phyloP scores from a whole-genome alignment of 1,284 basidiomycete species.

The Ganoderma meredithae region DNA sequence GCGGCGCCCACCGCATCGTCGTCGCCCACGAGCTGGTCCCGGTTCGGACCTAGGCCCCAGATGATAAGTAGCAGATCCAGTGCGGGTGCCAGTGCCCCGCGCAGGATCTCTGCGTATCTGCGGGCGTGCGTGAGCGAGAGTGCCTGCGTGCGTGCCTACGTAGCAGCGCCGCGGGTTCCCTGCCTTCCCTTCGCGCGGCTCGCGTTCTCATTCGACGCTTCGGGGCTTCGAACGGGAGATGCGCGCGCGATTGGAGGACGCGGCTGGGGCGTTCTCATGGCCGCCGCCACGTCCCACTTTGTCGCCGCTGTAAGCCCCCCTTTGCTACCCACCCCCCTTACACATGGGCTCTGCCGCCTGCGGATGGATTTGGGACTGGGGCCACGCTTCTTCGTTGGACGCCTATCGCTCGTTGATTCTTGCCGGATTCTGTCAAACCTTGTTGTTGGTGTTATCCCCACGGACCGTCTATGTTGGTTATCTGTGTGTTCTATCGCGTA shows the following conservation, averaged over 20 bases:
- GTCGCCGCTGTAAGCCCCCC: conserved; percentile 21
- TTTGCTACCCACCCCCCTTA: conserved; percentile 7
- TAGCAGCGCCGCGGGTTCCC: conserved; percentile 10
- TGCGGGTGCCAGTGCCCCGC: neutral
- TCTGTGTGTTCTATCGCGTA: neutral
- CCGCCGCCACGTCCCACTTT: conserved; percentile 30
- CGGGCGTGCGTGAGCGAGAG: neutral
- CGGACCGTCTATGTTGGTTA: neutral
- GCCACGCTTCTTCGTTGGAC: neutral
- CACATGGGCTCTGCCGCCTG: neutral
- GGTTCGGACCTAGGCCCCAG: conserved; percentile 4
- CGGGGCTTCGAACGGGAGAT: conserved; percentile 3
- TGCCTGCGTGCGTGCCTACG: conserved; percentile 4
- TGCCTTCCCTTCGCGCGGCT: conserved; percentile 6
- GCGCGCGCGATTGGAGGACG: conserved; percentile 23
- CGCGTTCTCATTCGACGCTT: conserved; percentile 9
- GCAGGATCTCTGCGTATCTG: conserved; percentile 2
- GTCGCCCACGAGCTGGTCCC: neutral
- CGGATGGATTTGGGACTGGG: neutral
- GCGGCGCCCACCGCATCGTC: neutral
- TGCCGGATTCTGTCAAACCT: neutral
- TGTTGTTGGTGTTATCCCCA: neutral
- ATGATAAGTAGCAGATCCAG: neutral
- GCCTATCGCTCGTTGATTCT: neutral
- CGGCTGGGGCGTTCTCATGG: conserved; percentile 24